A percentile compares a stretch with the other conserved stretches of the same genome.
Evolutionary conservation across 768 basidiomycete species (phyloP).

Genomic region (Hericium alpestre): DNA sequence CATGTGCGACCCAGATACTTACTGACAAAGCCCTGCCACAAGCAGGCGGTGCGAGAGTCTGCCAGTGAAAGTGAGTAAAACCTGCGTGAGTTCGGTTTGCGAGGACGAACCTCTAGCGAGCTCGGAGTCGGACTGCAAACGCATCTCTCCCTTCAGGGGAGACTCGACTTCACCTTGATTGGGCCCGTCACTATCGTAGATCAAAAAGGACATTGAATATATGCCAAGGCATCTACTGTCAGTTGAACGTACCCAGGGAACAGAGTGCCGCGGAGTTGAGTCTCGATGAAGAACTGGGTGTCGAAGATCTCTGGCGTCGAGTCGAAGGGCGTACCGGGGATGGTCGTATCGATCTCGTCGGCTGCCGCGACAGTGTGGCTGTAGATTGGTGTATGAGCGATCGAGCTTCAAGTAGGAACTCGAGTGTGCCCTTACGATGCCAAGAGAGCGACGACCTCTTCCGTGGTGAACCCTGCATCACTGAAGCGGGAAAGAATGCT

Average conservation of each 20-base stretch:
- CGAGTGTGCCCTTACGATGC: conserved; percentile 16
- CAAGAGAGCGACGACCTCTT: conserved; percentile 26
- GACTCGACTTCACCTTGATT: conserved; percentile 31
- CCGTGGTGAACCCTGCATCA: conserved; percentile 24
- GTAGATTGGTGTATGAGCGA: conserved; percentile 14
- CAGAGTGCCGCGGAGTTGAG: conserved; percentile 30
- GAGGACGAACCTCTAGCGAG: conserved; percentile 11
- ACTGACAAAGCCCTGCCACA: conserved; percentile 33
- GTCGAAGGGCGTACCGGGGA: conserved; percentile 32
- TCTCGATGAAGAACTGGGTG: conserved; percentile 35
- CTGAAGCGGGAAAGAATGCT: conserved; percentile 22
- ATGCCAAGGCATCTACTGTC: not conserved
- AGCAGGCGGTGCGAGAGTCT: conserved; percentile 36
- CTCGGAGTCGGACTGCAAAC: conserved; percentile 32
- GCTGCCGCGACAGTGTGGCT: conserved; percentile 16
- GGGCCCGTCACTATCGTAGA: conserved; percentile 21
- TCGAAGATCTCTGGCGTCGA: conserved; percentile 34
- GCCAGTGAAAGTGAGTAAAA: not conserved
- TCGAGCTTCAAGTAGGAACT: conserved; percentile 3
- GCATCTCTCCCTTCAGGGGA: conserved; percentile 31
- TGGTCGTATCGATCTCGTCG: conserved; percentile 16
- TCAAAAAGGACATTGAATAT: conserved; percentile 2
- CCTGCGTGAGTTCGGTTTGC: not conserved
- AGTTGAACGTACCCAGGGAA: conserved; percentile 25
- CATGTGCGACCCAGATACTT: not conserved